Evolutionary conservation across 2,329 filamentous ascomycete genomes (phyloP).

Genomic region (Stagonosporopsis tanaceti): DNA sequence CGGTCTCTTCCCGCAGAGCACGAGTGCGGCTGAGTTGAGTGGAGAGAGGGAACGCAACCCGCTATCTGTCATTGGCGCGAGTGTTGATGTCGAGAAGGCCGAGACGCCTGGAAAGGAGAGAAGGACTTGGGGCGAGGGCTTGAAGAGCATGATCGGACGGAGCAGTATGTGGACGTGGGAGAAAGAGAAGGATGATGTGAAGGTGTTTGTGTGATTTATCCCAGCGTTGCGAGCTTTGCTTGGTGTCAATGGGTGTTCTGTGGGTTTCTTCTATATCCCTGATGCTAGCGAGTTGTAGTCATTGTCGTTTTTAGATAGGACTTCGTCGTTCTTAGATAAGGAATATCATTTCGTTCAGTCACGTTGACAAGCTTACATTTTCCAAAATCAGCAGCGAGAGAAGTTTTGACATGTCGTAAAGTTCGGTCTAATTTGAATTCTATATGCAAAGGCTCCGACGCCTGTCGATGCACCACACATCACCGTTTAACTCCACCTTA

Average conservation of each 20-base stretch:
- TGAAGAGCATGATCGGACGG: constrained; percentile 30
- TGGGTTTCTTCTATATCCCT: constrained; percentile 9
- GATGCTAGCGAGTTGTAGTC: neutral
- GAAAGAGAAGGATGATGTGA: constrained; percentile 26
- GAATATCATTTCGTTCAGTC: neutral
- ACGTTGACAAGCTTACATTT: neutral
- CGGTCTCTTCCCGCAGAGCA: constrained; percentile 24
- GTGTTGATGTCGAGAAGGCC: constrained; percentile 21
- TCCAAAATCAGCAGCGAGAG: neutral
- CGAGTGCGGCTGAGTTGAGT: constrained; percentile 20
- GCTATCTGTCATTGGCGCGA: constrained; percentile 21
- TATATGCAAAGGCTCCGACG: constrained; percentile 3
- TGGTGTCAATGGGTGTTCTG: neutral
- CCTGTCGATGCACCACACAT: neutral
- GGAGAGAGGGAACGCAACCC: constrained; percentile 25
- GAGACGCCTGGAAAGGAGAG: constrained; percentile 23
- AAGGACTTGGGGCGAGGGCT: constrained; percentile 36
- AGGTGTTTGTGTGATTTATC: constrained; percentile 34
- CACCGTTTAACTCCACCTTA: neutral
- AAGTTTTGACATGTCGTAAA: neutral
- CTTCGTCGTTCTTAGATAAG: neutral
- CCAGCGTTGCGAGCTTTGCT: neutral
- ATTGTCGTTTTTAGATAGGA: neutral
- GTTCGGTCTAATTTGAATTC: constrained; percentile 1
- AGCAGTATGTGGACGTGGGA: constrained; percentile 25